Evolutionary conservation across 2,329 filamentous ascomycete genomes (phyloP), one percentile per base, ranked within the genome.

Genomic region (Xylaria hypoxylon): DNA sequence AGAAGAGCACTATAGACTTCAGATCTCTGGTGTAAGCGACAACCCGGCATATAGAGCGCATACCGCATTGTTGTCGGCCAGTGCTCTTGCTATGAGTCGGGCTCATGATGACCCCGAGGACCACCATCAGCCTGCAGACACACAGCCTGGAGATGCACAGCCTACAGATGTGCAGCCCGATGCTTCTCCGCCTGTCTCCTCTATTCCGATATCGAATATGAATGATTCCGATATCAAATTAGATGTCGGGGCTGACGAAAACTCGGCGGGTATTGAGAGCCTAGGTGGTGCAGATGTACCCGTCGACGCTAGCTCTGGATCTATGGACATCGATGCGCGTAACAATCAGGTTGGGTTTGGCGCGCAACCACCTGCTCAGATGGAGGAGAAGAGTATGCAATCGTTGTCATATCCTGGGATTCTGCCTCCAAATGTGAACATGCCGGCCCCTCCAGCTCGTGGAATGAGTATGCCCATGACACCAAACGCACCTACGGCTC

Each of bases 391-490:
- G 63, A 75, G 79, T 1, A 80, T 81, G n/a, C 79, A 81, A 17
- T 87, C 86, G 1, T 73, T 88, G 59, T 86, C 86, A 2, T 88
- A 88, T 68, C 85, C 86, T 0, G 85, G 85, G 2, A 81, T 84
- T 40, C 76, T 86, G 22, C 81, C 84, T 51, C 77, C 81, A 2
- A 78, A 77, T 31, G 74, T 75, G 11, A 77, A 77, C 61, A 80
- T 86, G 73, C 74, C 80, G 44, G 82, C 83, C 42, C 80, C 83
- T 5, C 80, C 82, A 1, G 68, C 77, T 33, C 84, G 87, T 50
- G 85, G 83, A 31, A 85, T 88, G 81, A 89, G 84, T 72, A 83
- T 88, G 69, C 86, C 87, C 7, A 84, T 88, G 80, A 79, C 84
- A 22, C 79, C 80, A 33, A 80, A 77, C 73, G 70, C 84, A 75